These are phyloP conservation scores for Penicillium ochrochloron DNA, from an alignment of 495 filamentous ascomycete genomes.

Conservation along the genomic window DNA sequence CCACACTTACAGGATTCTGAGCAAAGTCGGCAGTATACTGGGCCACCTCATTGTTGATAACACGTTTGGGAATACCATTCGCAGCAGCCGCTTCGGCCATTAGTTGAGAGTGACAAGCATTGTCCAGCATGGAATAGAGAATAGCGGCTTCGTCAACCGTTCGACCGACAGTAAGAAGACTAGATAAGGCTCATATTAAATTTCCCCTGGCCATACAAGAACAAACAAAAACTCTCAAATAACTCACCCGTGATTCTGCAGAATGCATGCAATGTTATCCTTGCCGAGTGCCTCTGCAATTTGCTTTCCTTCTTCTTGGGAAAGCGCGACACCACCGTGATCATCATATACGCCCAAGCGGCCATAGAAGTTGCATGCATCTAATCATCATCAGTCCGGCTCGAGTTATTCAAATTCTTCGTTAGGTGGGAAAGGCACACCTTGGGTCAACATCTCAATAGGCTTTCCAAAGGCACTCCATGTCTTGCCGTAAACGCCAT, in stretches of 20 bases:
- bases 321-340: slow-evolving; percentile 62
- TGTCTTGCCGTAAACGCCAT: slow-evolving; percentile 51
- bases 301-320: slow-evolving; percentile 61
- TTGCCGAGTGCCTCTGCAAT: slow-evolving; percentile 64
- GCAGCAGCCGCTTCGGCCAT: slow-evolving; percentile 66
- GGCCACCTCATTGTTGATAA: slow-evolving; percentile 45
- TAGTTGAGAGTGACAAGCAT: slow-evolving; percentile 68
- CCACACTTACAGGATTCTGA: slow-evolving; percentile 45
- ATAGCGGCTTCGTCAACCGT: slow-evolving; percentile 71
- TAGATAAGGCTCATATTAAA: slow-evolving; percentile 21
- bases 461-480: slow-evolving; percentile 53
- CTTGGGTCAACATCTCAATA: slow-evolving; percentile 57
- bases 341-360: slow-evolving; percentile 57
- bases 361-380: slow-evolving; percentile 62
- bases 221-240: not conserved
- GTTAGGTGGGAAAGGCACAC: slow-evolving; percentile 18
- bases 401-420: not conserved
- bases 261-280: slow-evolving; percentile 64
- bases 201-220: not conserved
- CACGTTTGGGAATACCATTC: slow-evolving; percentile 60
- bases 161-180: slow-evolving; percentile 63
- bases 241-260: slow-evolving; percentile 67
- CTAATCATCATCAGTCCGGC: slow-evolving; percentile 28
- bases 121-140: slow-evolving; percentile 68
- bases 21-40: slow-evolving; percentile 45